These are phyloP conservation scores for Verbena officinalis DNA, from an alignment of 257 asterid genomes.

Conservation along the genomic window DNA sequence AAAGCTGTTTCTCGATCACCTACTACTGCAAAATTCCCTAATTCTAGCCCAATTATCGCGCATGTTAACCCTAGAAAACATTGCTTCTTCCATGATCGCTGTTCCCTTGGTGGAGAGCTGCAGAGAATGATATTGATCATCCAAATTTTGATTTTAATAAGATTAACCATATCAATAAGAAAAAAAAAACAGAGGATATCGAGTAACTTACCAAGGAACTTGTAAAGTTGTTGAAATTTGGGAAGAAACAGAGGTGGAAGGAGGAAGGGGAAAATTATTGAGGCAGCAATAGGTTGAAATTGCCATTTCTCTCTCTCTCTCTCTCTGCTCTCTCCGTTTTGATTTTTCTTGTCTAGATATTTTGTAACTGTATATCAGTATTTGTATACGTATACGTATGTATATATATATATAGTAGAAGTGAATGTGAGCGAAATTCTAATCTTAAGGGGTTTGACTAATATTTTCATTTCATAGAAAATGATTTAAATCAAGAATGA, in stretches of 20 bases:
- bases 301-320: conserved; percentile 43
- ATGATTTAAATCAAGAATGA: too few relatives aligned
- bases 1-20: conserved; percentile 35
- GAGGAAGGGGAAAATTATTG: conserved; percentile 41
- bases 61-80: conserved; percentile 47
- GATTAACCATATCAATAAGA: too few relatives aligned
- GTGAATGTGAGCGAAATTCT: not conserved
- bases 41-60: conserved; percentile 49
- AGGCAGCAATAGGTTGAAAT: conserved; percentile 54
- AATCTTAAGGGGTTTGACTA: too few relatives aligned
- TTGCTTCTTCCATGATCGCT: conserved; percentile 50
- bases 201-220: conserved; percentile 38
- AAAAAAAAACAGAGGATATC: not conserved
- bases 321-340: not conserved
- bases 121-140: conserved; percentile 14
- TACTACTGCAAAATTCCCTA: conserved; percentile 28
- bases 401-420: not conserved
- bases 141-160: not conserved
- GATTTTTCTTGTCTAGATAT: not conserved
- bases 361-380: not conserved
- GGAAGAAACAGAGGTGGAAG: conserved; percentile 32
- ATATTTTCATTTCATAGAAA: too few relatives aligned
- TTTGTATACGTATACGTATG: too few relatives aligned
- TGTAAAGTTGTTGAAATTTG: conserved; percentile 28
- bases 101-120: conserved; percentile 42